Percentiles rank a stretch among this genome's conserved stretches.
Evolutionary conservation across 345 rosid genomes (phyloP).

Genomic region (Rhodomyrtus tomentosa): DNA sequence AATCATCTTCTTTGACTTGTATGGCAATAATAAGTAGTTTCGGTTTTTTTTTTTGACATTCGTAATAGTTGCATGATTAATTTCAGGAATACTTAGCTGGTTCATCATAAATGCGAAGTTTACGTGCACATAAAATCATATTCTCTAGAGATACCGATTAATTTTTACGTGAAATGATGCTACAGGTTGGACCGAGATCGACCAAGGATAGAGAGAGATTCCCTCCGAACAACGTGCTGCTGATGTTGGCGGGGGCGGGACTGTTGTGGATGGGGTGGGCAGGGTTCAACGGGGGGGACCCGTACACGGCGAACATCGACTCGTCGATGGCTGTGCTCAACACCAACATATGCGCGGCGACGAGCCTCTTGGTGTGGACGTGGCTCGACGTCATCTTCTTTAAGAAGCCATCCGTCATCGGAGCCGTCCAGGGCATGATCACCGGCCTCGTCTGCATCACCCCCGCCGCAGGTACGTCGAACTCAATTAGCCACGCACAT

Average conservation of each 20-base stretch:
- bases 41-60: background rate
- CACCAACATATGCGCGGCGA: constrained; percentile 30
- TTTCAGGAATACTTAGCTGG: background rate
- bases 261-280: constrained; percentile 40
- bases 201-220: constrained; percentile 19
- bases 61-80: background rate
- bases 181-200: constrained; percentile 24
- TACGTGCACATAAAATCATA: background rate
- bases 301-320: constrained; percentile 16
- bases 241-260: constrained; percentile 31
- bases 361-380: constrained; percentile 28
- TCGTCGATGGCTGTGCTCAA: constrained; percentile 28
- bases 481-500: background rate
- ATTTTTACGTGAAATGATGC: background rate
- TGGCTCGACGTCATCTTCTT: constrained; percentile 18
- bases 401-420: constrained; percentile 22
- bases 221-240: constrained; percentile 20
- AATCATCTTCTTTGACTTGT: background rate
- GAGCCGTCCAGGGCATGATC: constrained; percentile 32
- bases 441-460: constrained; percentile 37
- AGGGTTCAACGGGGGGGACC: constrained; percentile 37
- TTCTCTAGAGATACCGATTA: background rate
- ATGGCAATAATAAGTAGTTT: background rate
- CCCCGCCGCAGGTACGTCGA: constrained; percentile 19
- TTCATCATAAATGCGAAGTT: background rate